Conservation (phyloP, 2,329 filamentous ascomycete species). For the Penicillium sp. region DNA sequence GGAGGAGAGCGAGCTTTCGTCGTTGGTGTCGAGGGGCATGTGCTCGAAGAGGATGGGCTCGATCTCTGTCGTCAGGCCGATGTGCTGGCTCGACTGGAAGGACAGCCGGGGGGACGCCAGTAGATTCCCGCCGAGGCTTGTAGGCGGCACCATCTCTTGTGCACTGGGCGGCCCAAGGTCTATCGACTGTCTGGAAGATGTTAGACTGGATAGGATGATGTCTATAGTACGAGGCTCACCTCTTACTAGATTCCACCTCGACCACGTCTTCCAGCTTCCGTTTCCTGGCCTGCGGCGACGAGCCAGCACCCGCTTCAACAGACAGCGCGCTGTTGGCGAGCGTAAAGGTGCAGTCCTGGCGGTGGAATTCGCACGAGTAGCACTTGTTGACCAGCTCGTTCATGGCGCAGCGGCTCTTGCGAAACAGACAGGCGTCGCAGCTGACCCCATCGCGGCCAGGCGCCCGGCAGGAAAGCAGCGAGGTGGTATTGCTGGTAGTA, state of each 20-base stretch:
- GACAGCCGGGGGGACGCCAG: slow-evolving; percentile 30
- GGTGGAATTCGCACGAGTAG: slow-evolving; percentile 43
- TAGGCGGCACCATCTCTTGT: slow-evolving; percentile 17
- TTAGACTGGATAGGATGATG: no score
- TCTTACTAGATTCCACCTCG: slow-evolving; percentile 31
- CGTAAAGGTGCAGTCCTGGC: slow-evolving; percentile 42
- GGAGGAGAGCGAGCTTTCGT: slow-evolving; percentile 33
- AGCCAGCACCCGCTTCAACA: slow-evolving; percentile 15
- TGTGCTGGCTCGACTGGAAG: slow-evolving; percentile 37
- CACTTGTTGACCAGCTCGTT: slow-evolving; percentile 42
- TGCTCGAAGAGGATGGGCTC: slow-evolving; percentile 38
- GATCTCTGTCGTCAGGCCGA: slow-evolving; percentile 41
- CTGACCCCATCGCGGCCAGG: slow-evolving; percentile 33
- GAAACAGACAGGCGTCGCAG: slow-evolving; percentile 41
- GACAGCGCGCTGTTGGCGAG: slow-evolving; percentile 21
- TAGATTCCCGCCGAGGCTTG: slow-evolving; percentile 7
- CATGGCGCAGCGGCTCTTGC: slow-evolving; percentile 42
- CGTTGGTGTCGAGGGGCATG: slow-evolving; percentile 37
- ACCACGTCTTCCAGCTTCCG: slow-evolving; percentile 36
- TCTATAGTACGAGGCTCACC: slow-evolving; percentile 25
- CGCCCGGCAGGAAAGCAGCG: slow-evolving; percentile 21
- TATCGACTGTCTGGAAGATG: slow-evolving; percentile 9
- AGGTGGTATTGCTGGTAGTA: slow-evolving; percentile 11
- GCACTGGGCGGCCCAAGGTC: slow-evolving; percentile 21
- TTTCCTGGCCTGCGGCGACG: slow-evolving; percentile 32